Evolutionary conservation across 768 basidiomycete genomes (phyloP), one percentile per base, ranked within the genome.

Genomic region (Agaricus sinodeliciosus): DNA sequence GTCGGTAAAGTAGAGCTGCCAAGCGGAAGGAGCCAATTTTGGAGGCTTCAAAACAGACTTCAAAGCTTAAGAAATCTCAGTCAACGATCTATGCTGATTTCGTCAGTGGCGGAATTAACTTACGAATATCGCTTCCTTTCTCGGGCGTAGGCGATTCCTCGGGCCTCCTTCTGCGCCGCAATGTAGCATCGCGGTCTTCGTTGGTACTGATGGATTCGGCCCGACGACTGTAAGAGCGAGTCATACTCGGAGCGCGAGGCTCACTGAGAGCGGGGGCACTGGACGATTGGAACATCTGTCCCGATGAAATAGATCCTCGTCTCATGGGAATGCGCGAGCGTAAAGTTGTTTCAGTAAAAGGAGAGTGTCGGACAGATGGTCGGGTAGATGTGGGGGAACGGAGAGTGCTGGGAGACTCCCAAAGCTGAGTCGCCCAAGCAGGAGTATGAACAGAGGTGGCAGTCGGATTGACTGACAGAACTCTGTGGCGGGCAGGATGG

Each of bases 1-100:
- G 65, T 95, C 91, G 19, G 92, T 92, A 66, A 96, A 95, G 69
- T 92, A 96, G 41, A 96, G 78, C 68, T 96, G 94, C 94, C 94
- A 96, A 50, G 93, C 90, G 3, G 91, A 94, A 3, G 90, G 91
- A 5, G 94, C 90, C 60, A 93, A 78, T 72, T 94, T 93, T 44
- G 93, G 93, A 16, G 90, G 92, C 40, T 85, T 84, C 54, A 96
- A 74, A 9, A 82, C 69, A 37, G 93, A 93, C 69, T 87, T 93
- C 51, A 80, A 71, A 35, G 75, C 86, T 85, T 62, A 35, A 51
- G 49, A 47, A 45, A 62, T 54, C 55, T 57, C 50, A 48, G 55
- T 46, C 50, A 52, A 39, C 37, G 43, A 43, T 48, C 42, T 55
- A 46, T 55, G 43, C 37, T 43, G 34, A 54, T 31, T 57, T 41